These are phyloP conservation scores for Vachellia collinsii DNA, from an alignment of 306 rosid species.

Conservation along the genomic window DNA sequence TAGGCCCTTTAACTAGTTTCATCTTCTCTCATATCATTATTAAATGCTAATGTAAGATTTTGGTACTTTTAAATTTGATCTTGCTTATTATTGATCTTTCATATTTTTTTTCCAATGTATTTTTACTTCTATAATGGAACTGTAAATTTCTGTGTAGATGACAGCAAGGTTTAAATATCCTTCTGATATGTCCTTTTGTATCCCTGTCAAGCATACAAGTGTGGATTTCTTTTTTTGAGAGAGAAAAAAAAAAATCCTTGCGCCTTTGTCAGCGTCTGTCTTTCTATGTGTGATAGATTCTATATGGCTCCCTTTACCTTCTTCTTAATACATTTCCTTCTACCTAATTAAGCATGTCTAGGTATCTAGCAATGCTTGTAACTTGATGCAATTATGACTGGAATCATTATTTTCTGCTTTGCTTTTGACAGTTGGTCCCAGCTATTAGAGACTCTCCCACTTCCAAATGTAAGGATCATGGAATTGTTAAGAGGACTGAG, in stretches of 20 bases:
- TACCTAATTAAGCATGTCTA: not conserved
- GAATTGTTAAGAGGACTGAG: conserved; percentile 14
- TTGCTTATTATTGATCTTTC: not conserved
- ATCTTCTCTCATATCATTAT: not conserved
- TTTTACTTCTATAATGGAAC: not conserved
- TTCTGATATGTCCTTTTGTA: not conserved
- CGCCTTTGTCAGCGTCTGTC: not conserved
- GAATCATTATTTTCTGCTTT: conserved; percentile 36
- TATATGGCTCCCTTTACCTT: not conserved
- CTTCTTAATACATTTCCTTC: not conserved
- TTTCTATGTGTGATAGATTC: not conserved
- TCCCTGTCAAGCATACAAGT: not conserved
- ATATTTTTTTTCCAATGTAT: not conserved
- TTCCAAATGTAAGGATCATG: conserved; percentile 80
- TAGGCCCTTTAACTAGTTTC: not conserved
- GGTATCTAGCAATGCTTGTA: not conserved
- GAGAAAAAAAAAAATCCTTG: not conserved
- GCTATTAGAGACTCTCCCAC: conserved; percentile 89
- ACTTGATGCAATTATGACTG: not conserved
- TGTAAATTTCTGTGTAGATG: not conserved
- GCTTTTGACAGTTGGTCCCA: conserved; percentile 90
- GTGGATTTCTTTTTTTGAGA: not conserved
- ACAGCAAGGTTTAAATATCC: not conserved
- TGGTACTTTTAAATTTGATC: not conserved
- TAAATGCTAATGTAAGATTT: not conserved